phyloP scores from a whole-genome alignment of 495 filamentous ascomycete species.

The Talaromyces stipitatus region DNA sequence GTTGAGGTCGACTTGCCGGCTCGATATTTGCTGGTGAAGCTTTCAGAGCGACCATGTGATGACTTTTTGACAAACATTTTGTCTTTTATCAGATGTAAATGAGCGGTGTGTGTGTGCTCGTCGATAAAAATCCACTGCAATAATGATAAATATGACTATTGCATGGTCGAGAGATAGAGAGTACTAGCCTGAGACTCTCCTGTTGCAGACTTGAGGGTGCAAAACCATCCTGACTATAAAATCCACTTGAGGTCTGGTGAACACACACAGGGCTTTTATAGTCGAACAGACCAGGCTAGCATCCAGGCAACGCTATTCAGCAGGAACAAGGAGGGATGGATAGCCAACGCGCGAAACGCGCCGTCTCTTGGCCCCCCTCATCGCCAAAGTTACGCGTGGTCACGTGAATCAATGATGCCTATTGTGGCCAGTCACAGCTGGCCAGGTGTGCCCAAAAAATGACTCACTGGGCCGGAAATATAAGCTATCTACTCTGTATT shows the following conservation, averaged over 20 bases:
- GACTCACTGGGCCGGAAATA: neutral
- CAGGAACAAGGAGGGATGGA: neutral
- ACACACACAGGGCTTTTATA: neutral
- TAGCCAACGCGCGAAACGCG: neutral
- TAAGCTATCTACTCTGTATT: too few relatives aligned
- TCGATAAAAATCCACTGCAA: neutral
- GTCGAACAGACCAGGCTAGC: neutral
- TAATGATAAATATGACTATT: neutral
- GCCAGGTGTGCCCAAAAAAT: neutral
- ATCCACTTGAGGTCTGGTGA: neutral
- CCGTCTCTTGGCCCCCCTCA: neutral
- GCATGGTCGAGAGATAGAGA: neutral
- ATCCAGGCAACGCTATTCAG: neutral
- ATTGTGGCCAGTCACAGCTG: neutral
- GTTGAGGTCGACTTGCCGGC: constrained; percentile 29
- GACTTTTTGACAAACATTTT: constrained; percentile 26
- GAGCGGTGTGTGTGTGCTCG: neutral
- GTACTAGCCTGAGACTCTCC: neutral
- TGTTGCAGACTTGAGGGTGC: neutral
- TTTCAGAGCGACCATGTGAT: constrained; percentile 26
- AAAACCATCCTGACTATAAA: neutral
- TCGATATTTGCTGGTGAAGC: constrained; percentile 37
- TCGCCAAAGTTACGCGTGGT: constrained; percentile 4
- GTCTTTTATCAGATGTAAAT: neutral
- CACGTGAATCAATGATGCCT: constrained; percentile 1